These are phyloP conservation scores for Aurantiochytrium sp. DNA, from an alignment of 108 stramenopile genomes.

Conservation along the genomic window DNA sequence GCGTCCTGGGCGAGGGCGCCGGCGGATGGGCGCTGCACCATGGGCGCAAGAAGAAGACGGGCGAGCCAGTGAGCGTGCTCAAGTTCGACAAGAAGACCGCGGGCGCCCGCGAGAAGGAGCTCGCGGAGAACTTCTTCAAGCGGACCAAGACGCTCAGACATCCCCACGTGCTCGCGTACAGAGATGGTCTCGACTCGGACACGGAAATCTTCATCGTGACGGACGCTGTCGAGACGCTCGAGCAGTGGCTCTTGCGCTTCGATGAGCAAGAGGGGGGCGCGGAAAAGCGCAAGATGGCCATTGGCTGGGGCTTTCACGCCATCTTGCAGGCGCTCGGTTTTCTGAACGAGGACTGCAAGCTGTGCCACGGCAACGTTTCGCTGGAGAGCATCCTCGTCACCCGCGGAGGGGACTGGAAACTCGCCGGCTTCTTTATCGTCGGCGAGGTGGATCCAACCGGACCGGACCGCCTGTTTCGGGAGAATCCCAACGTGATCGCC, in stretches of 20 bases:
- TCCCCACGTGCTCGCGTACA: not conserved
- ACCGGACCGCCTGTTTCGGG: not conserved
- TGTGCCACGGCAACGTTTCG: not conserved
- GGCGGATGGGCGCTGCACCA: constrained; percentile 15
- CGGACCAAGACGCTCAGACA: not conserved
- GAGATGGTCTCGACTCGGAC: not conserved
- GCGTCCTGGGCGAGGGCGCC: not conserved
- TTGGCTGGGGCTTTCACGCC: constrained; percentile 10
- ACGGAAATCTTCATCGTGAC: constrained; percentile 16
- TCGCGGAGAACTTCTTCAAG: not conserved
- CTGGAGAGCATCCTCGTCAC: not conserved
- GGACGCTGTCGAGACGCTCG: not conserved
- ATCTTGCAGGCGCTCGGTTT: not conserved
- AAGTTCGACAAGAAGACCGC: not conserved
- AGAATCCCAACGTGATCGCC: not conserved
- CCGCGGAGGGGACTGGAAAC: constrained; percentile 9
- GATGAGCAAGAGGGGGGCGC: not conserved
- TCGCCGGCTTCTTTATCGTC: not conserved
- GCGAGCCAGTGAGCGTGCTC: not conserved
- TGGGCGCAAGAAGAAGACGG: not conserved
- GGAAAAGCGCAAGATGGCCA: not conserved
- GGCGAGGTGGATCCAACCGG: not conserved
- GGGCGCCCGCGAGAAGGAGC: not conserved
- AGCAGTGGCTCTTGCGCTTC: not conserved
- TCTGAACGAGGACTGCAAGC: constrained; percentile 27